Base-by-base conservation (phyloP, 2,329 filamentous ascomycete species). In the Aspergillus hiratsukae region DNA sequence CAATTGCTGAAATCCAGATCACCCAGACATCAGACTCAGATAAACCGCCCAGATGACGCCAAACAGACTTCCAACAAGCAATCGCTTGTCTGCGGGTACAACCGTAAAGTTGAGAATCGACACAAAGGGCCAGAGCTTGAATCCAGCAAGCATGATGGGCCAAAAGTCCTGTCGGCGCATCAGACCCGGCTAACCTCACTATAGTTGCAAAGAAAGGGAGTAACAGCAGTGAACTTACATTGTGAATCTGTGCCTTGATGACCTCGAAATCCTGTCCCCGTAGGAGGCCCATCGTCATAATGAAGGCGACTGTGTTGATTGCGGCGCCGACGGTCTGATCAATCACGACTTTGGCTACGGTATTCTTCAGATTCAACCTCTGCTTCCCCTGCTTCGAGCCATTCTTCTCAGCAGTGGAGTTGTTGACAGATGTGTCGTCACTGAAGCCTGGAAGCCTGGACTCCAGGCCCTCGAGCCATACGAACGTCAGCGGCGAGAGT, bases 381-480 rank as follows among this genome's bases (percentile, higher is more conserved):
- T 63, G 58, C 40, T 64, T 62, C 19, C 53, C 51, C 37, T 63
- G 46, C 37, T 58, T 58, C 45, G 19, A 3, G 11, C 51, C 51
- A 31, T 59, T 58, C 21, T 62, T 59, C 21, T 51, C 51, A 41
- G 59, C 62, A 52, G 51, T 29, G 17, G 31, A 17, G 27, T 58
- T 62, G 11, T 59, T 48, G 27, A 23, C 46, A 21, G 29, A 25
- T 3, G 25, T 51, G 29, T 60, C 51, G 14, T 55, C 56, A 35
- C 54, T 66, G 60, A 77, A 76, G 0, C 80, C 80, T 0, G 83
- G 82, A 54, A 83, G 83, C 9, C 68, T 75, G 23, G 74, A 72
- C 68, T 85, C 82, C 29, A 85, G 76, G 29, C 76, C 76, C 54
- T 80, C 76, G 62, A 85, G 81, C 83, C 83, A 86, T 54, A 81